Percentiles rank a stretch among this genome's conserved stretches.
Evolutionary conservation across 345 rosid genomes (phyloP).

Genomic region (Hibiscus syriacus): DNA sequence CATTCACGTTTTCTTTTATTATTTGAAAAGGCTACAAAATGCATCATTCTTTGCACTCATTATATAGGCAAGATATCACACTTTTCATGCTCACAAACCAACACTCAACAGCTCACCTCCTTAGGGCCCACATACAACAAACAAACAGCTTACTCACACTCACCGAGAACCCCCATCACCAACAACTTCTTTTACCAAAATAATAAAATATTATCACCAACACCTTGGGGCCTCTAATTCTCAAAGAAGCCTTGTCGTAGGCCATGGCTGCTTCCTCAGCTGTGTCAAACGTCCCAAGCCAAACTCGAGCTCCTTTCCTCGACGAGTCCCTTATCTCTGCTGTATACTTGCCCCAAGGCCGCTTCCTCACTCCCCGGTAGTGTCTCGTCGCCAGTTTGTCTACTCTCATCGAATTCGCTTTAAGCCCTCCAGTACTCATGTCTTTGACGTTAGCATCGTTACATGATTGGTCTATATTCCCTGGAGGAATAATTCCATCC

Average conservation of each 20-base stretch:
- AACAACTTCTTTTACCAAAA: too few species aligned
- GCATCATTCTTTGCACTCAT: too few species aligned
- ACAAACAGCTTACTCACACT: too few species aligned
- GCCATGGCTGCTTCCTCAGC: conserved; percentile 92
- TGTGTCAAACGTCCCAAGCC: conserved; percentile 82
- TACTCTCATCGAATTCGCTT: conserved; percentile 12
- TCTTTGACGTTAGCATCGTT: not conserved
- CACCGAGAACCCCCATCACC: too few species aligned
- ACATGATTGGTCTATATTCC: not conserved
- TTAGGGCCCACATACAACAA: too few species aligned
- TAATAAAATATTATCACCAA: too few species aligned
- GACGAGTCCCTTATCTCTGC: conserved; percentile 81
- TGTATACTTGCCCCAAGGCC: conserved; percentile 89
- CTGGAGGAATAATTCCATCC: conserved; percentile 17
- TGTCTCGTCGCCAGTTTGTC: too few species aligned
- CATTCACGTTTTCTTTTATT: too few species aligned
- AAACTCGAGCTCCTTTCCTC: conserved; percentile 63
- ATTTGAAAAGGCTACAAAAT: too few species aligned
- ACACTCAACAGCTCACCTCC: too few species aligned
- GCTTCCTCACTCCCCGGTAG: conserved; percentile 67
- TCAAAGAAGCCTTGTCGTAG: conserved; percentile 79
- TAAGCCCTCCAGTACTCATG: conserved; percentile 9
- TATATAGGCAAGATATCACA: too few species aligned
- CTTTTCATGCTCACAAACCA: too few species aligned
- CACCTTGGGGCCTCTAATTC: conserved; percentile 65